phyloP scores from a whole-genome alignment of 352 stramenopile genomes.

The Phytophthora pisi region DNA sequence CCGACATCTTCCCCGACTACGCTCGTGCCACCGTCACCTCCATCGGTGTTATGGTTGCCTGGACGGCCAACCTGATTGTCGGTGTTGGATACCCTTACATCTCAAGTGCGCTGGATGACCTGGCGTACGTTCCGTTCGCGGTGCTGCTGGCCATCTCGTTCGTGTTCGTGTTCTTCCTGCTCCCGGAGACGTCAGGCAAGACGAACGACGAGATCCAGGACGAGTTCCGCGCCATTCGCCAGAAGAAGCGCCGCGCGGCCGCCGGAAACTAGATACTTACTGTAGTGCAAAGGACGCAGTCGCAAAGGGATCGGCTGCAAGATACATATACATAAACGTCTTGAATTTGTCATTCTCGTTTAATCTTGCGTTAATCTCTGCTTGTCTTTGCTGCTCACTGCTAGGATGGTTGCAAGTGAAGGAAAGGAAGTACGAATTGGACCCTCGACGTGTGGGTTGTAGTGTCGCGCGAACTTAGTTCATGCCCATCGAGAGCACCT shows the following conservation, averaged over 20 bases:
- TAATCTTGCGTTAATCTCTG: too few relatives aligned
- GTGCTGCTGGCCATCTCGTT: constrained; percentile 35
- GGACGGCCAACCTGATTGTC: constrained; percentile 40
- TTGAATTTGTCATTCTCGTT: too few relatives aligned
- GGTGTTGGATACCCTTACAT: constrained; percentile 59
- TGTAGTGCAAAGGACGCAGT: too few relatives aligned
- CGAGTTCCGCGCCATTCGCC: constrained; percentile 44
- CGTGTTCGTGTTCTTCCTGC: constrained; percentile 36
- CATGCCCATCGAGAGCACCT: neutral
- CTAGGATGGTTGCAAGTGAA: too few relatives aligned
- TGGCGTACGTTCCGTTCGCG: constrained; percentile 45
- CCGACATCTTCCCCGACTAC: constrained; percentile 48
- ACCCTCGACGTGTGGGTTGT: neutral
- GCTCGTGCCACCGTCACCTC: constrained; percentile 40
- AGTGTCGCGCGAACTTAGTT: constrained; percentile 5
- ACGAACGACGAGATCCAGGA: constrained; percentile 59
- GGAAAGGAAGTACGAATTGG: neutral
- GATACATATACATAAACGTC: too few relatives aligned
- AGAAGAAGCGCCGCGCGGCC: constrained; percentile 26
- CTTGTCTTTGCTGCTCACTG: too few relatives aligned
- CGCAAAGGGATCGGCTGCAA: too few relatives aligned
- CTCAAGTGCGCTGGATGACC: constrained; percentile 33
- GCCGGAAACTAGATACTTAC: too few relatives aligned
- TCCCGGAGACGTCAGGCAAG: constrained; percentile 54
- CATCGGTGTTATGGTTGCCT: neutral